Conservation (phyloP, 2,329 filamentous ascomycete species). For the Calcarisporium arbuscula region DNA sequence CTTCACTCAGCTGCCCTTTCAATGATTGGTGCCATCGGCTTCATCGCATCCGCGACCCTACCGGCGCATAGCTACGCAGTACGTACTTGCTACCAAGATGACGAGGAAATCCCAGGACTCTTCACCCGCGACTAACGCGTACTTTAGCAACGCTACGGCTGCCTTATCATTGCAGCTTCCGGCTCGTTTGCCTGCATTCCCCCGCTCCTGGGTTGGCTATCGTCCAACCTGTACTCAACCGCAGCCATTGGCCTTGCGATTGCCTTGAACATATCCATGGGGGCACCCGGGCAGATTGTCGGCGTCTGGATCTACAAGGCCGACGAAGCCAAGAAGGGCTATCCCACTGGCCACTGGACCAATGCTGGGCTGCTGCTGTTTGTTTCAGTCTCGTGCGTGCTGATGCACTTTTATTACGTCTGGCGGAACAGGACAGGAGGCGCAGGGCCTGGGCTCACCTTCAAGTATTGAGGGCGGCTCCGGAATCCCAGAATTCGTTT, state of each 20-base stretch:
- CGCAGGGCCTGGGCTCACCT: no score
- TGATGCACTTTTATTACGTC: no score
- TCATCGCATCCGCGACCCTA: conserved; percentile 58
- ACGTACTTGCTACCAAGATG: no score
- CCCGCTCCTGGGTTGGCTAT: conserved; percentile 64
- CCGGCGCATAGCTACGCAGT: no score
- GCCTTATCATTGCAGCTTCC: conserved; percentile 59
- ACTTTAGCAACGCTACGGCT: no score
- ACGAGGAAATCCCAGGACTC: no score
- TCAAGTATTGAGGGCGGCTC: no score
- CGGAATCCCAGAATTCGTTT: no score
- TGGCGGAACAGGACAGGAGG: no score
- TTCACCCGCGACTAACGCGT: no score
- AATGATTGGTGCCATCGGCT: conserved; percentile 37
- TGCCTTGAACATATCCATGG: conserved; percentile 62
- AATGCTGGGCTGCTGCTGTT: conserved; percentile 56
- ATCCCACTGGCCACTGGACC: conserved; percentile 64
- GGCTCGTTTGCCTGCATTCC: conserved; percentile 65
- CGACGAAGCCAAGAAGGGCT: conserved; percentile 52
- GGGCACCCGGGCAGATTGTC: conserved; percentile 63
- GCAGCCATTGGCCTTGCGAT: conserved; percentile 62
- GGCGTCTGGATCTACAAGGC: conserved; percentile 70
- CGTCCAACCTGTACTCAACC: conserved; percentile 60
- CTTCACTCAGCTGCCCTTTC: conserved; percentile 38
- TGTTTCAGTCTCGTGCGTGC: no score